A percentile compares a stretch with the other conserved stretches of the same genome.
Conservation (phyloP, 1,284 basidiomycete genomes). For the Meripilus lineatus region DNA sequence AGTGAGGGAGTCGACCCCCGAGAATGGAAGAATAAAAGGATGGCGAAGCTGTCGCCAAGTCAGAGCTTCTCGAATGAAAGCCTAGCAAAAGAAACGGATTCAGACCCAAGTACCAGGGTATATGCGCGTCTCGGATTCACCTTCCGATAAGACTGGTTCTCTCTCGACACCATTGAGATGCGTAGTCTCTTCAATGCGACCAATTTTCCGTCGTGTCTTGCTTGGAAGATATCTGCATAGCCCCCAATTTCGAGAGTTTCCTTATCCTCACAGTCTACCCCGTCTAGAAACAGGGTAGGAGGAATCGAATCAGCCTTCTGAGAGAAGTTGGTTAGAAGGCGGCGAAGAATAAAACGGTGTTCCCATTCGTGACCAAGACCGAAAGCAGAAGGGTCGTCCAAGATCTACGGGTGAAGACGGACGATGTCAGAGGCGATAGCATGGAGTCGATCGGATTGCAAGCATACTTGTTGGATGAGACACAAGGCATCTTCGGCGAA, state of each 20-base stretch:
- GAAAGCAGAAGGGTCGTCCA: too few species aligned
- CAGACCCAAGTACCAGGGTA: background rate
- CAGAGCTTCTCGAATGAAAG: conserved; percentile 2
- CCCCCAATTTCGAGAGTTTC: conserved; percentile 6
- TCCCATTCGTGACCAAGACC: background rate
- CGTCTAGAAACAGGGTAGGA: background rate
- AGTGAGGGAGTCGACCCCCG: conserved; percentile 3
- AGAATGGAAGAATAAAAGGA: conserved; percentile 3
- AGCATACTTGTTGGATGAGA: background rate
- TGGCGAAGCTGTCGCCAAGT: conserved; percentile 5
- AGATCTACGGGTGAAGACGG: too few species aligned
- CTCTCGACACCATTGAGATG: background rate
- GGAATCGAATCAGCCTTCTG: background rate
- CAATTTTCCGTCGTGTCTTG: background rate
- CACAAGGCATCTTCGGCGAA: background rate
- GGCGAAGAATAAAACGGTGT: background rate
- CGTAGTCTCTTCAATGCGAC: conserved; percentile 12
- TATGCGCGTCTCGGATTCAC: background rate
- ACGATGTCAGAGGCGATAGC: too few species aligned
- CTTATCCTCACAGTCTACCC: background rate
- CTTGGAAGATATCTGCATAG: conserved; percentile 11
- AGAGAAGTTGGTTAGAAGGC: conserved; percentile 4
- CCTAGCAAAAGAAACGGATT: background rate
- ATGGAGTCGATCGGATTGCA: background rate
- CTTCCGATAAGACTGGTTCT: background rate